Conservation (phyloP, 1,284 basidiomycete genomes). For the Papiliotrema nemorosa region DNA sequence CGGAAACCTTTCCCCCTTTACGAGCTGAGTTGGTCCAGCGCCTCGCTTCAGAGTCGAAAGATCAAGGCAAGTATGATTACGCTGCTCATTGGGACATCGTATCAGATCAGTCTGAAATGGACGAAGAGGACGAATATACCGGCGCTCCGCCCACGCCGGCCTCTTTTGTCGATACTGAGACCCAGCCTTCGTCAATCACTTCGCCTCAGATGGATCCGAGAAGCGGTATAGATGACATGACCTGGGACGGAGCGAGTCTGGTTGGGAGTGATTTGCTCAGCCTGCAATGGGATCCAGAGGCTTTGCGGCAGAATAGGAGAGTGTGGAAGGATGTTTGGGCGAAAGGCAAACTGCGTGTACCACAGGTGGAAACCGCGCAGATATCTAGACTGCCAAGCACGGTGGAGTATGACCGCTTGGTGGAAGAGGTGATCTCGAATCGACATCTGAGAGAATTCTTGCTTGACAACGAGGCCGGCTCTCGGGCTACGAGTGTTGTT, state of each 20-base stretch:
- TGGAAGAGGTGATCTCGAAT: constrained; percentile 13
- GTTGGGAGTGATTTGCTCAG: constrained; percentile 31
- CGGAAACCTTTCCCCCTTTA: constrained; percentile 9
- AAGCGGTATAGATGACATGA: constrained; percentile 16
- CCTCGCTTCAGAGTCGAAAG: constrained; percentile 7
- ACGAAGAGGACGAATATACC: constrained; percentile 28
- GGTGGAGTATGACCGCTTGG: not conserved
- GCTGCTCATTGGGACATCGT: constrained; percentile 29
- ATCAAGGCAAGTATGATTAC: constrained; percentile 18
- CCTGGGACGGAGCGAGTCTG: constrained; percentile 26
- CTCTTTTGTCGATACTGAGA: constrained; percentile 18
- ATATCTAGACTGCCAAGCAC: not conserved
- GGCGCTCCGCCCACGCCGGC: constrained; percentile 39
- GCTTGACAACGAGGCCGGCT: not conserved
- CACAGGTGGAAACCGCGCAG: not conserved
- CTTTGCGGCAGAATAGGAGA: constrained; percentile 5
- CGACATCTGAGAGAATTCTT: constrained; percentile 9
- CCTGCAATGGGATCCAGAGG: constrained; percentile 4
- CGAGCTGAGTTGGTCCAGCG: constrained; percentile 27
- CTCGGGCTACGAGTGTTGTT: too few relatives aligned
- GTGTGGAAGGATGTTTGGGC: constrained; percentile 12
- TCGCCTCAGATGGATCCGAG: constrained; percentile 8
- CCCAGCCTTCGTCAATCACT: not conserved
- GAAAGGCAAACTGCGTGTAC: not conserved
- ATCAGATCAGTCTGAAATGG: constrained; percentile 25